Conservation (phyloP, 2,329 filamentous ascomycete species). For the Didymellaceae sp. region DNA sequence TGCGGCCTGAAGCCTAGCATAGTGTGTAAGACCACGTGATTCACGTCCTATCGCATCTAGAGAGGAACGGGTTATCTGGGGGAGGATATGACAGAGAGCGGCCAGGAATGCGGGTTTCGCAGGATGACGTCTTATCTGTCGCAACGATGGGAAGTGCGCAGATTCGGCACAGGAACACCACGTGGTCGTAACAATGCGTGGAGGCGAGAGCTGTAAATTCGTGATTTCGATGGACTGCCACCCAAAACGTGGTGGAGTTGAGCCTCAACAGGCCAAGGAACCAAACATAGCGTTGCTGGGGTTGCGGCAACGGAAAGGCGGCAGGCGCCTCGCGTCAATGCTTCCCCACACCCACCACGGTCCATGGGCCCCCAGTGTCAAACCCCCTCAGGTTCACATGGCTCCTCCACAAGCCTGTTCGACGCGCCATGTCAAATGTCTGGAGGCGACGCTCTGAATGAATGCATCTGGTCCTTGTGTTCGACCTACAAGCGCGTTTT, state of each 20-base stretch:
- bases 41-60: slow-evolving; percentile 3
- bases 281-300: slow-evolving; percentile 14
- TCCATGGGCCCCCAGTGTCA: background rate
- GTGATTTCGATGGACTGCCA: background rate
- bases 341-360: background rate
- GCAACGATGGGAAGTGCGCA: background rate
- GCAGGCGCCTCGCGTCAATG: background rate
- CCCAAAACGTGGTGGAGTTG: slow-evolving; percentile 7
- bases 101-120: slow-evolving; percentile 2
- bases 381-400: too few relatives aligned
- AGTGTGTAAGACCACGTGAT: slow-evolving; percentile 5
- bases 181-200: slow-evolving; percentile 2
- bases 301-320: slow-evolving; percentile 4
- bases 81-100: background rate
- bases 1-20: slow-evolving; percentile 47
- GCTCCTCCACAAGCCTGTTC: background rate
- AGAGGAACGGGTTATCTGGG: background rate
- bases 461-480: too few relatives aligned
- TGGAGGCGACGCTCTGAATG: too few relatives aligned
- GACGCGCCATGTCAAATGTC: too few relatives aligned
- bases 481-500: too few relatives aligned
- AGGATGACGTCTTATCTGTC: background rate
- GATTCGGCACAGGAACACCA: background rate
- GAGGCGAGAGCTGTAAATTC: slow-evolving; percentile 1
- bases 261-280: slow-evolving; percentile 1